These are phyloP conservation scores for Diaporthe sp. DNA, from an alignment of 2,329 filamentous ascomycete genomes.

Conservation along the genomic window DNA sequence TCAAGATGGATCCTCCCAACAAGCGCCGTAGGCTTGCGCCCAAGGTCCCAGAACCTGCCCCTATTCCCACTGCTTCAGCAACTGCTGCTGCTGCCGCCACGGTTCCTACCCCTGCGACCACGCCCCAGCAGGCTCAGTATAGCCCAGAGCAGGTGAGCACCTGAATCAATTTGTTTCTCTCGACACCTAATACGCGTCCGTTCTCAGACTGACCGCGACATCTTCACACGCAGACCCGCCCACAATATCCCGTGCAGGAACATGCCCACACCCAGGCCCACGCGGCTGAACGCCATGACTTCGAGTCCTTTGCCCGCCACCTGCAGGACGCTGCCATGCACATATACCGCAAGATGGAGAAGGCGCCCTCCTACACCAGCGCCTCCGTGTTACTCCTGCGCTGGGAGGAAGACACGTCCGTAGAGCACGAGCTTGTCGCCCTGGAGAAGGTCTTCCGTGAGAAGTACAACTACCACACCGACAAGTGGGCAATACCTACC, in stretches of 20 bases:
- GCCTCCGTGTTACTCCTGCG: conserved; percentile 73
- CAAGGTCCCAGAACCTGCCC: conserved; percentile 46
- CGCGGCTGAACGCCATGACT: conserved; percentile 68
- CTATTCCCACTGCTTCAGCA: conserved; percentile 16
- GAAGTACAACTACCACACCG: conserved; percentile 72
- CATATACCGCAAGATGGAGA: conserved; percentile 74
- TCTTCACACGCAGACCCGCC: conserved; percentile 36
- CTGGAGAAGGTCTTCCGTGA: conserved; percentile 72
- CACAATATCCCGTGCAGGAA: conserved; percentile 43
- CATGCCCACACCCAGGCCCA: conserved; percentile 40
- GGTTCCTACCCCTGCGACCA: conserved; percentile 30
- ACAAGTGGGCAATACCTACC: conserved; percentile 73
- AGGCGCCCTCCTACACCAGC: conserved; percentile 65
- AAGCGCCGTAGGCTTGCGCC: conserved; percentile 49
- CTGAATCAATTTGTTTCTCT: background rate
- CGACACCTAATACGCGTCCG: background rate
- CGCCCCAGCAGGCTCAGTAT: conserved; percentile 42
- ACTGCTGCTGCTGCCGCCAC: conserved; percentile 26
- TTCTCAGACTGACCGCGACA: conserved; percentile 14
- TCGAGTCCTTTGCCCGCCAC: conserved; percentile 76
- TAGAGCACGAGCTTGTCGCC: conserved; percentile 66
- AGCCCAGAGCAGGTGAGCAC: conserved; percentile 43
- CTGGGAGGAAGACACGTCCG: conserved; percentile 72
- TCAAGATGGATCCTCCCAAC: conserved; percentile 48
- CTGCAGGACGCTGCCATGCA: conserved; percentile 78